phyloP scores from a whole-genome alignment of 768 basidiomycete genomes.

The Chalciporus piperatus region DNA sequence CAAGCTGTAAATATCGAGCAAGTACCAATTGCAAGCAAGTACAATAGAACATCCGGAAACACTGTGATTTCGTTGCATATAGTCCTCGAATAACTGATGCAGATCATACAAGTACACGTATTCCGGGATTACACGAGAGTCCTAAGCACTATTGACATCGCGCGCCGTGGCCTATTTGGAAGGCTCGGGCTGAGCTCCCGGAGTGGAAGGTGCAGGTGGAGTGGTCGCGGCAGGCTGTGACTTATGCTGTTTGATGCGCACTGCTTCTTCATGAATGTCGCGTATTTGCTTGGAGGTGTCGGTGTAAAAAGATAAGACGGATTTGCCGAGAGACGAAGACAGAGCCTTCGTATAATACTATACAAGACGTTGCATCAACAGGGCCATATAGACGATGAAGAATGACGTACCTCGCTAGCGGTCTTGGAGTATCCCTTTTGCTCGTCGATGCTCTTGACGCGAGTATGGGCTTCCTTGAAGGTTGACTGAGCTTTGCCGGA shows the following conservation, averaged over 20 bases:
- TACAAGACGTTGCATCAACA: neutral
- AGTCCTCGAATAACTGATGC: constrained; percentile 1
- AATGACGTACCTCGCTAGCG: constrained; percentile 57
- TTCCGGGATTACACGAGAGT: neutral
- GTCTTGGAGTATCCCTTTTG: constrained; percentile 71
- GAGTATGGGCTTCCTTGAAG: constrained; percentile 59
- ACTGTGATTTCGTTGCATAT: neutral
- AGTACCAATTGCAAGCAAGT: neutral
- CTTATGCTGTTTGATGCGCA: constrained; percentile 72
- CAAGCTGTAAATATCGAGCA: too few species aligned
- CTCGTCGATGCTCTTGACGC: constrained; percentile 76
- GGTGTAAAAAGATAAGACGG: constrained; percentile 82
- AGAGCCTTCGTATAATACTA: constrained; percentile 82
- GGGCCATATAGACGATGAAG: neutral
- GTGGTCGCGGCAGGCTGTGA: constrained; percentile 15
- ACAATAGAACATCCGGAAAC: neutral
- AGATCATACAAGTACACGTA: constrained; percentile 10
- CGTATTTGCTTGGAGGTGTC: constrained; percentile 80
- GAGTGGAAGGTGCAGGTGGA: constrained; percentile 8
- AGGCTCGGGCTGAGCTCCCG: constrained; percentile 10
- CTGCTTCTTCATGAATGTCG: constrained; percentile 93
- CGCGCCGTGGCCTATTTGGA: constrained; percentile 4
- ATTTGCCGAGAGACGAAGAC: constrained; percentile 71
- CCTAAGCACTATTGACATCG: neutral
- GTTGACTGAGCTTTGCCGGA: constrained; percentile 68